phyloP scores from a whole-genome alignment of 2,329 filamentous ascomycete species.

The Juglanconis oblonga region DNA sequence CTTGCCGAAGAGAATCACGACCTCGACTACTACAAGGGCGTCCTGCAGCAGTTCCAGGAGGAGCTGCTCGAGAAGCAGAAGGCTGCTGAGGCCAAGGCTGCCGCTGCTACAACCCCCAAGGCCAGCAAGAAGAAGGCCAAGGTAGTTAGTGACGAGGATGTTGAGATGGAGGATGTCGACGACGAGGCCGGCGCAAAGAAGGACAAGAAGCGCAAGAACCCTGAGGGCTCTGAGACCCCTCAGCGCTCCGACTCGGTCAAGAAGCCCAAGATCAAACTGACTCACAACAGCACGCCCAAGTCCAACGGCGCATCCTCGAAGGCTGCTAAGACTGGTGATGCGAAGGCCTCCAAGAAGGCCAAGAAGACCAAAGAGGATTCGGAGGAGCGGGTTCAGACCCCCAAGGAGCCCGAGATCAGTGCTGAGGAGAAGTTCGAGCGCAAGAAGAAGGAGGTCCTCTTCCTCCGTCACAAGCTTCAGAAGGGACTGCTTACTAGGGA shows the following conservation, averaged over 20 bases:
- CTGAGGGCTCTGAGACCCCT: conserved; percentile 70
- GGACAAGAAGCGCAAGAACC: conserved; percentile 76
- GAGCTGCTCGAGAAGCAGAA: conserved; percentile 59
- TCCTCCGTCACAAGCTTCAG: conserved; percentile 90
- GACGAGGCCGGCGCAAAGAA: conserved; percentile 41
- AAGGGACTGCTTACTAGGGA: conserved; percentile 88
- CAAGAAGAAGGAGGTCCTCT: conserved; percentile 79
- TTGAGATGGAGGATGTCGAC: conserved; percentile 46
- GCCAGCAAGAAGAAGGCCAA: conserved; percentile 48
- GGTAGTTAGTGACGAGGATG: conserved; percentile 13
- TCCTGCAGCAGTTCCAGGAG: conserved; percentile 69
- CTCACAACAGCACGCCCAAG: conserved; percentile 66
- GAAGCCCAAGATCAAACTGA: conserved; percentile 67
- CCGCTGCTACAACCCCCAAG: conserved; percentile 36
- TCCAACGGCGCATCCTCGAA: conserved; percentile 62
- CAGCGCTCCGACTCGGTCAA: conserved; percentile 61
- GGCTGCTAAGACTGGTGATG: conserved; percentile 47
- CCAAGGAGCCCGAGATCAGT: conserved; percentile 57
- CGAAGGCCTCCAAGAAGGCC: conserved; percentile 41
- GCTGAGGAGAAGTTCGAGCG: conserved; percentile 56
- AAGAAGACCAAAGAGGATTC: conserved; percentile 60
- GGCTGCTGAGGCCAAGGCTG: conserved; percentile 44
- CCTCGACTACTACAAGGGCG: conserved; percentile 77
- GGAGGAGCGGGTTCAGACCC: conserved; percentile 40
- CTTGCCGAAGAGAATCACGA: conserved; percentile 77